Percentiles rank a stretch among this genome's conserved stretches.
Conservation (phyloP, 2,329 filamentous ascomycete genomes). For the Colletotrichum simmondsii region DNA sequence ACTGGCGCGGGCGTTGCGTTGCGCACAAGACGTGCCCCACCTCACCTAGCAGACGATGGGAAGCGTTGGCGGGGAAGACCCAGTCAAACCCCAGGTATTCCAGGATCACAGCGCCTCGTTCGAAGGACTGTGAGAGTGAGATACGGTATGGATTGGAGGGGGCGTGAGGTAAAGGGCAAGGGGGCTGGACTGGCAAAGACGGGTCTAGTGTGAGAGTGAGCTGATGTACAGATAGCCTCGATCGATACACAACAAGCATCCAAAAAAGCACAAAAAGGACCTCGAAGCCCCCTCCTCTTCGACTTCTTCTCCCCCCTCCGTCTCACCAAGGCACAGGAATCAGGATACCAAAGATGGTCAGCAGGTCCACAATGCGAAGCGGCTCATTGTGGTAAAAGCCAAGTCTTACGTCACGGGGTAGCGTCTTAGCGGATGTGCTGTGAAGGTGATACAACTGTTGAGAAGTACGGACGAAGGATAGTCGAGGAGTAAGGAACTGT, state of each 20-base stretch:
- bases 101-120: constrained; percentile 3
- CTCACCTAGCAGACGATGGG: constrained; percentile 13
- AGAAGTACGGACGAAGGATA: background rate
- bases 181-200: background rate
- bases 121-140: background rate
- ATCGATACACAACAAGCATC: background rate
- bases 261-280: background rate
- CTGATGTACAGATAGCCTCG: background rate
- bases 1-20: background rate
- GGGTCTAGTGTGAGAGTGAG: background rate
- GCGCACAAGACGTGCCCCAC: constrained; percentile 13
- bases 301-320: background rate
- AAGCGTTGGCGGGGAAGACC: constrained; percentile 27
- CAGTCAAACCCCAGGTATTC: constrained; percentile 8
- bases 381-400: constrained; percentile 7
- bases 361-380: constrained; percentile 24
- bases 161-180: background rate
- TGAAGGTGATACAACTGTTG: background rate
- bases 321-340: background rate
- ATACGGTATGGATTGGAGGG: background rate
- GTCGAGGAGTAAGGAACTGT: background rate
- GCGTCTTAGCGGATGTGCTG: constrained; percentile 1
- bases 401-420: constrained; percentile 29
- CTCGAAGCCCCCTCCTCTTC: background rate
- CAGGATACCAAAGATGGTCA: constrained; percentile 8